Evolutionary conservation across 2,329 filamentous ascomycete genomes (phyloP).

Genomic region (Teratosphaeria destructans): DNA sequence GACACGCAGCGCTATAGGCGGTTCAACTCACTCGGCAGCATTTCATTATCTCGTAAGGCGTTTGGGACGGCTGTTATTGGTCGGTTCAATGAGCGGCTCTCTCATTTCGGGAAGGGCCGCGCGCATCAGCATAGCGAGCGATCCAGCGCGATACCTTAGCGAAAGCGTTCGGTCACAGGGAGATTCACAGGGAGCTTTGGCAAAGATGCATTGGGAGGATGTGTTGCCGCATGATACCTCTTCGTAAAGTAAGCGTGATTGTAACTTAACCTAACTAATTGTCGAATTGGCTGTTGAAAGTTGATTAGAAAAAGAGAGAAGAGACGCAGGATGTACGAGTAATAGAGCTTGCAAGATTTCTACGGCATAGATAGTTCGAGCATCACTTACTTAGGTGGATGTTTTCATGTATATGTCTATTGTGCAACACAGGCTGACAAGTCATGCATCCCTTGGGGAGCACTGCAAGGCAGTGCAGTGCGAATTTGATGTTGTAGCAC

Average conservation of each 20-base stretch:
- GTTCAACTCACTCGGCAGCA: neutral
- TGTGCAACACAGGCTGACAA: neutral
- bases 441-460: neutral
- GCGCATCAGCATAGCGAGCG: neutral
- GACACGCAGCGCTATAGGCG: neutral
- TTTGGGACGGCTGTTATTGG: neutral
- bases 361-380: neutral
- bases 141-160: neutral
- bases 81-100: neutral
- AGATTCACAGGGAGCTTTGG: neutral
- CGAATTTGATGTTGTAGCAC: too few species aligned
- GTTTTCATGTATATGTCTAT: neutral
- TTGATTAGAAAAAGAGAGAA: neutral
- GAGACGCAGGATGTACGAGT: neutral
- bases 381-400: neutral
- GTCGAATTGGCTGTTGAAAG: neutral
- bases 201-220: neutral
- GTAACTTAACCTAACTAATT: neutral
- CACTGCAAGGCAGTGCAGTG: too few species aligned
- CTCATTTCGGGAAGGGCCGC: neutral
- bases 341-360: neutral
- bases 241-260: neutral
- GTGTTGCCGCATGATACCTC: neutral
- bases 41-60: neutral
- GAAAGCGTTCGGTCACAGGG: neutral